Evolutionary conservation across 2,329 filamentous ascomycete species (phyloP), one percentile per base, ranked within the genome.

Genomic region (Sclerotinia subarctica): DNA sequence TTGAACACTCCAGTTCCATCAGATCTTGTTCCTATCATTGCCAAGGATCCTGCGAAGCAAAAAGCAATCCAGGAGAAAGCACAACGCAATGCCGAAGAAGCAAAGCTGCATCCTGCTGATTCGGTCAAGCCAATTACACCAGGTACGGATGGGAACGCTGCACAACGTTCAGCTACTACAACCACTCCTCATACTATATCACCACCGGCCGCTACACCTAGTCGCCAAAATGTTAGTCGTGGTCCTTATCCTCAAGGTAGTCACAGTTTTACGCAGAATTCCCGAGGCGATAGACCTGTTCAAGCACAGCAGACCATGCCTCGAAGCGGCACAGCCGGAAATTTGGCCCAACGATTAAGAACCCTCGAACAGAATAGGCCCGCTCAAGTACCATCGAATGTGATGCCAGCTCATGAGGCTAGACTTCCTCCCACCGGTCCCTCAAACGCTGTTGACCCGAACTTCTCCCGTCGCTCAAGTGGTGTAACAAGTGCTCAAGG

Each of bases 31-130:
- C 90, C 92, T 1, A 99, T 99, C 73, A 90, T 99, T 70, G 94
- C 95, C 69, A 99, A 98, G 78, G 95, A 99, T 77, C 93, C 93
- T n/a, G 85, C 83, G 57, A 99, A 97, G 81, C 95, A 98, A 79
- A 89, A 93, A 75, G 88, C 94, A 76, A 98, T 99, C 71, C 90
- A 97, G 76, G 90, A 93, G 74, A 96, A 94, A 79, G 93, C 93
- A 1, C 88, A 92, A 70, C 87, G 88, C 76, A 90, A 94, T 72
- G 89, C 88, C 2, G 88, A 92, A 70, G 86, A 88, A 71, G 81
- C 75, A 78, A 87, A 81, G 76, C 77, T 79, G 17, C 77, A 80
- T 29, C 76, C 80, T 67, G 76, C 78, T 7, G 80, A 83, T 65
- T 76, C 82, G n/a, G 73, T 79, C 24, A 82, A 79, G 67, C 74